These are phyloP conservation scores for Paramecium biaurelia DNA, from an alignment of 73 alveolate genomes.

Conservation along the genomic window DNA sequence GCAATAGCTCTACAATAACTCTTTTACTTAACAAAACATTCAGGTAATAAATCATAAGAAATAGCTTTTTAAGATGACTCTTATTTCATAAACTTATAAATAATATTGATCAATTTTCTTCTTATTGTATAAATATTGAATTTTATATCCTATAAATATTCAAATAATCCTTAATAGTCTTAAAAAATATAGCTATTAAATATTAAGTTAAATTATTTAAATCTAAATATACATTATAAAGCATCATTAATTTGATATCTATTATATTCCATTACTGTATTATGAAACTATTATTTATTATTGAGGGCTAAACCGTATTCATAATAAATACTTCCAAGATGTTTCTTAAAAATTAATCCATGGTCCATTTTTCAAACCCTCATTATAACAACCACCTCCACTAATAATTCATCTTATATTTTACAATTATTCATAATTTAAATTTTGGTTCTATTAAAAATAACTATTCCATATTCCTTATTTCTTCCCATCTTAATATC, in stretches of 20 bases:
- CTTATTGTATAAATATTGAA: not conserved
- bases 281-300: not conserved
- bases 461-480: not conserved
- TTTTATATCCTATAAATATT: not conserved
- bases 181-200: too few relatives aligned
- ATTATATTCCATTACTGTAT: not conserved
- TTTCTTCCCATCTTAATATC: not conserved
- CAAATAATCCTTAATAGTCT: not conserved
- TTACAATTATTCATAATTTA: not conserved
- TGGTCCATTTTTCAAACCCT: not conserved
- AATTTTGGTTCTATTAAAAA: not conserved
- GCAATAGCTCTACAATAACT: not conserved
- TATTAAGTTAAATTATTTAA: too few relatives aligned
- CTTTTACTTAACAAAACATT: not conserved
- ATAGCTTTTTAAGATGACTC: not conserved
- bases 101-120: not conserved
- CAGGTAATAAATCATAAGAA: not conserved
- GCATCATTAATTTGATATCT: not conserved
- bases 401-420: not conserved
- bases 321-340: not conserved
- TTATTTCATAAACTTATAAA: not conserved
- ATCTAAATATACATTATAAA: not conserved
- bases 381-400: not conserved
- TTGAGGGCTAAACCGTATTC: not conserved
- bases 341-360: not conserved